phyloP scores from a whole-genome alignment of 192 early-diverging fungal species.

The Piromyces finnis region DNA sequence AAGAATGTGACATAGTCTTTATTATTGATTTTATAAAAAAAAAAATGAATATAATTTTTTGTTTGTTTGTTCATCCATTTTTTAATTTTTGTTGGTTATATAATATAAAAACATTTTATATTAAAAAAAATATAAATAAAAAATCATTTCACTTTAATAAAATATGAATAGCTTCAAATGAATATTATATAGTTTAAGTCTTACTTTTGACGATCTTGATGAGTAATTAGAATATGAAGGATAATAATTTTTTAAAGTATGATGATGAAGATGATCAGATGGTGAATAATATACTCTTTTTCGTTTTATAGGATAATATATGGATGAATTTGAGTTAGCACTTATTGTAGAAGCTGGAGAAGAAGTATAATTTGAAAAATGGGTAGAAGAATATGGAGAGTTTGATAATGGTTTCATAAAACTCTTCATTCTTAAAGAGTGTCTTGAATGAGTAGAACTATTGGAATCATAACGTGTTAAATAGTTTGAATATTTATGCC shows the following conservation, averaged over 20 bases:
- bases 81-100: too few species aligned
- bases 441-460: background rate
- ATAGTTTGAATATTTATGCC: background rate
- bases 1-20: background rate
- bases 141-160: too few species aligned
- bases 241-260: background rate
- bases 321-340: background rate
- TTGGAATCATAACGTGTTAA: background rate
- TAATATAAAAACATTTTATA: too few species aligned
- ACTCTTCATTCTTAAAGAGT: background rate
- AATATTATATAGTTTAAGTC: too few species aligned
- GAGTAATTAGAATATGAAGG: background rate
- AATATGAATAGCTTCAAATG: too few species aligned
- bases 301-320: background rate
- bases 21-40: too few species aligned
- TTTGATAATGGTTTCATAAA: background rate
- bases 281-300: background rate
- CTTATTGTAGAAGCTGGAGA: background rate
- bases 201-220: background rate
- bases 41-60: too few species aligned
- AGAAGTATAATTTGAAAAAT: background rate
- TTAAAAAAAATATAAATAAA: too few species aligned
- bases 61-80: too few species aligned
- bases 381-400: background rate
- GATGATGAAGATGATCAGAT: background rate